Percentiles rank a stretch among this genome's conserved stretches.
Conservation (phyloP, 306 rosid species). For the Pyrus bretschneideri region DNA sequence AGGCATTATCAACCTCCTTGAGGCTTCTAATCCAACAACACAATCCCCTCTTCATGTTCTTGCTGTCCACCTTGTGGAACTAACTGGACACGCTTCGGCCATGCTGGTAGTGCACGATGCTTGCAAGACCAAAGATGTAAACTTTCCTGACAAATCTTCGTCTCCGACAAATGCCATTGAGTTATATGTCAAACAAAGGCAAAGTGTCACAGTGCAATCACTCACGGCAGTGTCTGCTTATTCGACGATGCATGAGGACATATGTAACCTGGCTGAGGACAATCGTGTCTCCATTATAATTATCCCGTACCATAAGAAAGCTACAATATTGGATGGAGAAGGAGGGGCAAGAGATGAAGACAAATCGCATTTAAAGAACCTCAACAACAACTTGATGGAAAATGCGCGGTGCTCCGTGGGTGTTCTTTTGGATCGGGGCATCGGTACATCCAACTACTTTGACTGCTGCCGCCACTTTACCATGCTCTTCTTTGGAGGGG, state of each 20-base stretch:
- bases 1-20: constrained; percentile 32
- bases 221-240: constrained; percentile 43
- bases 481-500: constrained; percentile 37
- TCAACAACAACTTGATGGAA: constrained; percentile 23
- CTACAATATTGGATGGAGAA: constrained; percentile 14
- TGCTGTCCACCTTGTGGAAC: constrained; percentile 35
- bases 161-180: constrained; percentile 11
- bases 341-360: background rate
- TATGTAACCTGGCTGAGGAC: constrained; percentile 41
- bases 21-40: constrained; percentile 26
- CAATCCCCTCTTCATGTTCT: constrained; percentile 25
- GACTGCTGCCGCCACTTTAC: constrained; percentile 13
- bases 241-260: constrained; percentile 29
- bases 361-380: background rate
- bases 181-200: constrained; percentile 2
- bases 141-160: too few species aligned
- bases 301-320: constrained; percentile 32
- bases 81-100: constrained; percentile 32
- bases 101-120: constrained; percentile 43
- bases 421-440: constrained; percentile 33
- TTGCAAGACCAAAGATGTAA: background rate
- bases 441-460: background rate
- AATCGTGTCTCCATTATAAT: constrained; percentile 24
- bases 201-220: constrained; percentile 15
- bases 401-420: constrained; percentile 31